A percentile compares a stretch with the other conserved stretches of the same genome.
phyloP scores from a whole-genome alignment of 2,329 filamentous ascomycete genomes.

The Lasiodiplodia citricola region DNA sequence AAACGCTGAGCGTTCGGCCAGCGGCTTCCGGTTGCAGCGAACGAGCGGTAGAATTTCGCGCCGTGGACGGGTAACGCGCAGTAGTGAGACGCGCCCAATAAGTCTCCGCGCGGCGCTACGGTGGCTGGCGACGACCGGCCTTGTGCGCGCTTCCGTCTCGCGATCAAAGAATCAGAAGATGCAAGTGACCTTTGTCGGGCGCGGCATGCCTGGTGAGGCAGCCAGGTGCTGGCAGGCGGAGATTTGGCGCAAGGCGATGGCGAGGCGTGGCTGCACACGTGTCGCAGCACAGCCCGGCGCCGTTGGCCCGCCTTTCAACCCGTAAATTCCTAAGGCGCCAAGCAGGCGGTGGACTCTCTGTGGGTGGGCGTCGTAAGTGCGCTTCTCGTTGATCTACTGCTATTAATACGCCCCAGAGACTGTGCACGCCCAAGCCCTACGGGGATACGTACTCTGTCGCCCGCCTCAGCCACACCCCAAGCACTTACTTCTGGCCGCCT shows the following conservation, averaged over 20 bases:
- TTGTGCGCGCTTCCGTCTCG: not conserved
- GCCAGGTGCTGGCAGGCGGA: not conserved
- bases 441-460: not conserved
- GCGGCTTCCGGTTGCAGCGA: not conserved
- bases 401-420: not conserved
- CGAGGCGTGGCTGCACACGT: constrained; percentile 20
- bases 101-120: not conserved
- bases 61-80: not conserved
- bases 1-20: not conserved
- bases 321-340: not conserved
- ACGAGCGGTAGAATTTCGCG: not conserved
- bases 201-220: not conserved
- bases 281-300: constrained; percentile 14
- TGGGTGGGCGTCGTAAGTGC: constrained; percentile 19
- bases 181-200: not conserved
- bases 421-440: not conserved
- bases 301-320: constrained; percentile 1
- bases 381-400: not conserved
- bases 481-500: not conserved
- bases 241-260: constrained; percentile 9
- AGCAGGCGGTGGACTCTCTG: constrained; percentile 4
- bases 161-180: not conserved
- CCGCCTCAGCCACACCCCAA: constrained; percentile 19
- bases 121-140: not conserved
- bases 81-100: constrained; percentile 19